Evolutionary conservation across 1,284 basidiomycete genomes (phyloP).

Genomic region (Lentinula novae-zelandiae): DNA sequence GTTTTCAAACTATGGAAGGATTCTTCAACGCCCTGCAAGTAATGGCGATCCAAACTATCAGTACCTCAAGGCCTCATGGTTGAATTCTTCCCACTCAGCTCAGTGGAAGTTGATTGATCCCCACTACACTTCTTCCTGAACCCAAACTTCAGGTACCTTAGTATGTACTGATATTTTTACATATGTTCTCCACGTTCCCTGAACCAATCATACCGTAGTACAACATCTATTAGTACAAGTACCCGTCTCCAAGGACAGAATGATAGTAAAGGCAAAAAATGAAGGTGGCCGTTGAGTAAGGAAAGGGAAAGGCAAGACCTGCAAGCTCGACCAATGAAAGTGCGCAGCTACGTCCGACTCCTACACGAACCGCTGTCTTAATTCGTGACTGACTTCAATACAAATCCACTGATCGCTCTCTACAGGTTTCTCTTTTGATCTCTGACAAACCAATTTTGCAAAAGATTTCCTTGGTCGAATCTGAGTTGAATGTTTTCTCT

Average conservation of each 20-base stretch:
- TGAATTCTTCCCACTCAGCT: too few species aligned
- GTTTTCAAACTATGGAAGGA: too few species aligned
- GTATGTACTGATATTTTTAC: too few species aligned
- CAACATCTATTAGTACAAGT: not conserved
- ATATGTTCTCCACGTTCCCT: not conserved
- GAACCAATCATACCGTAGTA: not conserved
- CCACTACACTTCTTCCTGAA: not conserved
- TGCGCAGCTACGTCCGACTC: not conserved
- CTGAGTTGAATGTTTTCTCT: not conserved
- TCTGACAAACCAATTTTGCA: not conserved
- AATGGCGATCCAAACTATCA: too few species aligned
- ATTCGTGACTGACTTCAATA: slow-evolving; percentile 12
- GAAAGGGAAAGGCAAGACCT: not conserved
- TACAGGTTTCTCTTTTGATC: slow-evolving; percentile 7
- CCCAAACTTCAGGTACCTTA: not conserved
- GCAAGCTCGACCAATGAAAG: not conserved
- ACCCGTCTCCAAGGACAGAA: not conserved
- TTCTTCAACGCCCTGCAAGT: too few species aligned
- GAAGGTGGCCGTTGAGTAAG: not conserved
- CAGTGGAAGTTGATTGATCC: not conserved
- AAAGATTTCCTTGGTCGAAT: not conserved
- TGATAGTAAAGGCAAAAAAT: not conserved
- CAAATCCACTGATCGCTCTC: slow-evolving; percentile 12
- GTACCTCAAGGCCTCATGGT: too few species aligned
- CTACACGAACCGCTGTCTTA: slow-evolving; percentile 3